These are phyloP conservation scores for Prunus persica DNA, from an alignment of 306 rosid species.

Conservation along the genomic window Prunus_persica_NCBIv2 NC_034009.1:44205501-44206000, in stretches of 20 bases:
- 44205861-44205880: background rate
- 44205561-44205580: slow-evolving; percentile 35
- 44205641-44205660: background rate
- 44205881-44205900: background rate
- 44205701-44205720: background rate
- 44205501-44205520: slow-evolving; percentile 34
- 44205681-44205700: background rate
- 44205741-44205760: background rate
- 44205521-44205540: slow-evolving; percentile 37
- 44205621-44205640: slow-evolving; percentile 7
- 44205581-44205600: slow-evolving; percentile 26
- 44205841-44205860: background rate
- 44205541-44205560: slow-evolving; percentile 38
- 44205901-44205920: background rate
- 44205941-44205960: too few relatives aligned
- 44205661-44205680: background rate
- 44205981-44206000: too few relatives aligned
- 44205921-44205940: too few relatives aligned
- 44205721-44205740: background rate
- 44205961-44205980: too few relatives aligned
- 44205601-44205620: background rate
- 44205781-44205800: background rate
- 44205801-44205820: background rate
- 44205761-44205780: background rate
- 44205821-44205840: background rate